Base-by-base conservation (phyloP, 371 early-diverging fungal genomes). In the Fennellomyces sp. region DNA sequence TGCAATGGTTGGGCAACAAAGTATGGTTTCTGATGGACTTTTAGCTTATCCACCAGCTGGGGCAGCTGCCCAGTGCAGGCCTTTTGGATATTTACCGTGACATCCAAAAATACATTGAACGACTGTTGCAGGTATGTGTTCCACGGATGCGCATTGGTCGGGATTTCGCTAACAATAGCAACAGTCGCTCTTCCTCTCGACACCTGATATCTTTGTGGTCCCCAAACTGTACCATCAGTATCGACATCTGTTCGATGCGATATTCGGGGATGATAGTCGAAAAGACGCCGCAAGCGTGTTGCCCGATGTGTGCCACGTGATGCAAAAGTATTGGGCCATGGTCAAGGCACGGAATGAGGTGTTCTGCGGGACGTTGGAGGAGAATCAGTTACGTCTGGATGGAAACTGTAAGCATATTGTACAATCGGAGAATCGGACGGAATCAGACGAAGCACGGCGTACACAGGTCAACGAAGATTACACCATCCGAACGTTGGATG, bases 131-230 rank as follows among this genome's bases (percentile, higher is more conserved):
- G 72, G 83, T 82, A 68, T 4, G 12, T n/a, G n/a, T n/a, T n/a
- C n/a, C n/a, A n/a, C n/a, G n/a, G n/a, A n/a, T n/a, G n/a, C n/a
- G n/a, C n/a, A n/a, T n/a, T n/a, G n/a, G n/a, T n/a, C n/a, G n/a
- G n/a, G n/a, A n/a, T n/a, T n/a, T n/a, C n/a, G n/a, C n/a, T n/a
- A n/a, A n/a, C n/a, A n/a, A n/a, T n/a, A n/a, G n/a, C n/a, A 19
- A 38, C 25, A 87, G 84, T 76, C 83, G 2, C 60, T 86, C 26
- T 86, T 88, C 52, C 61, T 86, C 1, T 84, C 88, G 0, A 79
- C 81, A 5, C 88, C 88, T 4, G 88, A 88, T 30, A 81, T 84
- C 75, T 88, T 88, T 79, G 84, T 88, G 10, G 72, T 82, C 54
- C 88, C 88, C 17, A 82, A 80, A 26, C 47, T 78, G 21, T 78